phyloP scores from a whole-genome alignment of 2,329 filamentous ascomycete species.

The Purpureocillium takamizusanense region DNA sequence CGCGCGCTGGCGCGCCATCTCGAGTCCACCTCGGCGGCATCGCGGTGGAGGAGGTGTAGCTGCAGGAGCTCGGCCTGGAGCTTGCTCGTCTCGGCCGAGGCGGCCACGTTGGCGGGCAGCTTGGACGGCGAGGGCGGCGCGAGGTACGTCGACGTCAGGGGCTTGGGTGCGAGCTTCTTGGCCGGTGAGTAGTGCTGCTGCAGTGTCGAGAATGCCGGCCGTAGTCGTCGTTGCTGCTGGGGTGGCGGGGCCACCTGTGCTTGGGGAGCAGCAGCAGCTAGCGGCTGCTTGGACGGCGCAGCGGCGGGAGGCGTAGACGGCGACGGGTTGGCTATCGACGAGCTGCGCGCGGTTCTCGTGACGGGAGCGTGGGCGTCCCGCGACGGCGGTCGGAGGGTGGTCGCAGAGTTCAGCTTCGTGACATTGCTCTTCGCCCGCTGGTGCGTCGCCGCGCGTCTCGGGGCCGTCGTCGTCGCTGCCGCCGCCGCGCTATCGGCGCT shows the following conservation, averaged over 20 bases:
- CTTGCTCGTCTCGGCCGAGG: slow-evolving; percentile 46
- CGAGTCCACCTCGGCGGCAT: slow-evolving; percentile 30
- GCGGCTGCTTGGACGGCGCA: slow-evolving; percentile 10
- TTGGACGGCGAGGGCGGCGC: slow-evolving; percentile 54
- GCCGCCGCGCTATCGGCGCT: slow-evolving; percentile 12
- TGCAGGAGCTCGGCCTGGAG: slow-evolving; percentile 59
- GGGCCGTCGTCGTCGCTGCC: not conserved
- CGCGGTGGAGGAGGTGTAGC: slow-evolving; percentile 53
- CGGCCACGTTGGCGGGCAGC: slow-evolving; percentile 49
- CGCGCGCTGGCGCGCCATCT: slow-evolving; percentile 51
- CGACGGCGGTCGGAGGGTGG: slow-evolving; percentile 20
- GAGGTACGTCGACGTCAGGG: slow-evolving; percentile 47
- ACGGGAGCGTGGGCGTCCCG: slow-evolving; percentile 11
- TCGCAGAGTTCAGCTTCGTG: slow-evolving; percentile 15
- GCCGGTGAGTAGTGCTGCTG: slow-evolving; percentile 62
- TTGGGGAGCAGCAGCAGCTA: slow-evolving; percentile 2
- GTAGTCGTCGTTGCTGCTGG: slow-evolving; percentile 29
- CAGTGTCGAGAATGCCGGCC: slow-evolving; percentile 50
- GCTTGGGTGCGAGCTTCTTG: slow-evolving; percentile 52
- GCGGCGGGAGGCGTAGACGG: slow-evolving; percentile 6
- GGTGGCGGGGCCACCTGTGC: slow-evolving; percentile 7
- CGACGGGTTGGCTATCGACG: slow-evolving; percentile 12
- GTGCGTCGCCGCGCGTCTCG: slow-evolving; percentile 14
- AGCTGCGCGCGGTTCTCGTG: slow-evolving; percentile 9
- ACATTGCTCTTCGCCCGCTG: slow-evolving; percentile 23